Evolutionary conservation across 2,329 filamentous ascomycete species (phyloP).

Genomic region (Fusarium euwallaceae): DNA sequence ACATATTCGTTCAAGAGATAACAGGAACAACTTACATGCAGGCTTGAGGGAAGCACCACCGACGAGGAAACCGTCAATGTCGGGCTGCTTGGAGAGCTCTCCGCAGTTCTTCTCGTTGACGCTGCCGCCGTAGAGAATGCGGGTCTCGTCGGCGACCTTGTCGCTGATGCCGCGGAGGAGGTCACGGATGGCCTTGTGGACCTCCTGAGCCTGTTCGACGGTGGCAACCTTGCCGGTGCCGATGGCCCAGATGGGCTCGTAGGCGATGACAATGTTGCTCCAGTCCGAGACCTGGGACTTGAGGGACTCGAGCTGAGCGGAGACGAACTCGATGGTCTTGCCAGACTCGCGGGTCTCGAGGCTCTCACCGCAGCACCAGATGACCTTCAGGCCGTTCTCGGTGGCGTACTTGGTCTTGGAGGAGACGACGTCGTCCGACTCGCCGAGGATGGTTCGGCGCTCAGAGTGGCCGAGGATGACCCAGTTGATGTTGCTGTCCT

Average conservation of each 20-base stretch:
- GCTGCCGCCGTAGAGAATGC: conserved; percentile 96
- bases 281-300: conserved; percentile 84
- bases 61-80: conserved; percentile 98
- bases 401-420: conserved; percentile 95
- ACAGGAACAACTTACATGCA: conserved; percentile 74
- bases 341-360: conserved; percentile 90
- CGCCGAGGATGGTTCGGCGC: conserved; percentile 89
- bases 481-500: conserved; percentile 91
- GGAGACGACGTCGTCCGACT: conserved; percentile 87
- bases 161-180: conserved; percentile 86
- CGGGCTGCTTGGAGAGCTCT: conserved; percentile 89
- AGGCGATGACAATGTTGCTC: conserved; percentile 95
- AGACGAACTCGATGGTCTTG: conserved; percentile 89
- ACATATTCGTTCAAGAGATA: not conserved
- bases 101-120: conserved; percentile 99
- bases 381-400: conserved; percentile 88
- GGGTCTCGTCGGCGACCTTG: conserved; percentile 83
- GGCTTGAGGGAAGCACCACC: conserved; percentile 97
- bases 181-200: conserved; percentile 89
- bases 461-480: conserved; percentile 94
- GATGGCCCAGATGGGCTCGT: conserved; percentile 98
- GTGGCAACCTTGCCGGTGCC: conserved; percentile 95
- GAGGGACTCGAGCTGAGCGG: conserved; percentile 85
- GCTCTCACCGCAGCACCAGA: conserved; percentile 97
- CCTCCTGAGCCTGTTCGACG: conserved; percentile 91